A percentile compares a stretch with the other conserved stretches of the same genome.
Evolutionary conservation across 495 filamentous ascomycete species (phyloP).

Genomic region (Letharia lupina): DNA sequence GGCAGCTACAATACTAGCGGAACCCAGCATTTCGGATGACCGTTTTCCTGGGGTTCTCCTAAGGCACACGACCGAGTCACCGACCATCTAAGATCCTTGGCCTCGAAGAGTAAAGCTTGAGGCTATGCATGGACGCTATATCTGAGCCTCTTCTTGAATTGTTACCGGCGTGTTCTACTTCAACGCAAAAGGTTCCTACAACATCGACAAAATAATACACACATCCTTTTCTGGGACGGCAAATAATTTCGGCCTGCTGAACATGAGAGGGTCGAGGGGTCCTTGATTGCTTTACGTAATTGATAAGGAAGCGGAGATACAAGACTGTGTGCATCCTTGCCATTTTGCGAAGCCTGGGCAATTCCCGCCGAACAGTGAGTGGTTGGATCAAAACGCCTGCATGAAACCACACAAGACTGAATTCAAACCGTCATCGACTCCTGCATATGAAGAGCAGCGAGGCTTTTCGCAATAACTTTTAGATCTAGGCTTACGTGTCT

Average conservation of each 20-base stretch:
- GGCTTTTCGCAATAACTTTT: background rate
- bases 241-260: background rate
- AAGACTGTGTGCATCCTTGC: background rate
- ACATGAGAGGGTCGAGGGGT: background rate
- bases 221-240: background rate
- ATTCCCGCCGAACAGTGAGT: background rate
- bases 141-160: background rate
- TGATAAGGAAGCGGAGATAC: conserved; percentile 4
- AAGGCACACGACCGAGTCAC: conserved; percentile 6
- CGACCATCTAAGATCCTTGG: conserved; percentile 10
- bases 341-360: background rate
- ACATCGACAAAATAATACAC: background rate
- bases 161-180: background rate
- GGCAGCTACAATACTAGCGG: conserved; percentile 20
- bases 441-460: background rate
- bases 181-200: background rate
- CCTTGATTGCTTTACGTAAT: conserved; percentile 4
- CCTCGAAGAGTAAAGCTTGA: conserved; percentile 3
- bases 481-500: background rate
- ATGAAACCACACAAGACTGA: background rate
- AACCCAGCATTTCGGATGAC: conserved; percentile 13
- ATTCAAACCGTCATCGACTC: background rate
- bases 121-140: conserved; percentile 6
- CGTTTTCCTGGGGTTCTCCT: conserved; percentile 10
- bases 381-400: background rate